Conservation (phyloP, 2,329 filamentous ascomycete species). For the Penicillium sp. region DNA sequence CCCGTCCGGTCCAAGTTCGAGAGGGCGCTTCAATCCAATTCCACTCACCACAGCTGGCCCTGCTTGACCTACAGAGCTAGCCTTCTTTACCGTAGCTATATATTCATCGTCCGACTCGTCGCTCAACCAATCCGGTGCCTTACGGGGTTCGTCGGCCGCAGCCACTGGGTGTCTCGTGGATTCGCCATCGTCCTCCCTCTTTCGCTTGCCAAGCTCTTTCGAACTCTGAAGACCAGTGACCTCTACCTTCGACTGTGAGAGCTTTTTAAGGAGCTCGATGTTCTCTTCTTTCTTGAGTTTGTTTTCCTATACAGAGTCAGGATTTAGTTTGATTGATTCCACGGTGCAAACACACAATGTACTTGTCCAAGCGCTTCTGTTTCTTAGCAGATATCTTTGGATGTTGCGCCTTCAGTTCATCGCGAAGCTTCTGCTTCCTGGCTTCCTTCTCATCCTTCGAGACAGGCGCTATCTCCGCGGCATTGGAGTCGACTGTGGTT, state of each 20-base stretch:
- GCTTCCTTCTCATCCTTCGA: constrained; percentile 60
- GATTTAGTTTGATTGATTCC: not conserved
- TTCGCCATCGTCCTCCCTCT: constrained; percentile 64
- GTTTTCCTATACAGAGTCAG: constrained; percentile 64
- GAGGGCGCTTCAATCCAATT: constrained; percentile 82
- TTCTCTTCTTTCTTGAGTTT: constrained; percentile 97
- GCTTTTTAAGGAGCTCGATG: constrained; percentile 78
- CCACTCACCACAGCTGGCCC: constrained; percentile 52
- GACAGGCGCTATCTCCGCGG: constrained; percentile 46
- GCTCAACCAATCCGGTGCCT: constrained; percentile 36
- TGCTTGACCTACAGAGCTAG: constrained; percentile 55
- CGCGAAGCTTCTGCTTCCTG: constrained; percentile 56
- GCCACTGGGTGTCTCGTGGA: constrained; percentile 17
- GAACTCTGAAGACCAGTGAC: constrained; percentile 81
- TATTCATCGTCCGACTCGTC: constrained; percentile 42
- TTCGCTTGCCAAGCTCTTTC: constrained; percentile 72
- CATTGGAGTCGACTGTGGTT: constrained; percentile 52
- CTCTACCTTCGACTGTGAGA: constrained; percentile 79
- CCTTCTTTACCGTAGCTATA: constrained; percentile 37
- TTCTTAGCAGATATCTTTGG: constrained; percentile 67
- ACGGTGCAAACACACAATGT: constrained; percentile 56
- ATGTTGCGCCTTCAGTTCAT: constrained; percentile 59
- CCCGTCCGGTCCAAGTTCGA: constrained; percentile 79
- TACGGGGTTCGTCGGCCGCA: constrained; percentile 28
- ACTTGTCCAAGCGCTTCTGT: constrained; percentile 70